These are phyloP conservation scores for Backusella luteola DNA, from an alignment of 192 early-diverging fungal genomes.

Conservation along the genomic window DNA sequence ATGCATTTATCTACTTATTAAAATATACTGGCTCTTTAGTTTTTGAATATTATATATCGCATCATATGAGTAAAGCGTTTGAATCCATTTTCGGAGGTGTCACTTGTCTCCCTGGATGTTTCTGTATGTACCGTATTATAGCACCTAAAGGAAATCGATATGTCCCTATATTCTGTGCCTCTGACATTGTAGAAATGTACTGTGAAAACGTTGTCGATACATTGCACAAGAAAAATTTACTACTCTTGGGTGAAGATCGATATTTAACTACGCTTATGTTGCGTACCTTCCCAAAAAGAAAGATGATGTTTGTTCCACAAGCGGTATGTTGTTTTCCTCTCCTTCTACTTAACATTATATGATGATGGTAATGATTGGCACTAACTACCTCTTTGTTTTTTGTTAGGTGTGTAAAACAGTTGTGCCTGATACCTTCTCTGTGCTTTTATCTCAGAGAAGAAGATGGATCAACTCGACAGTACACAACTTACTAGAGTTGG, in stretches of 20 bases:
- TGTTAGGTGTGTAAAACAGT: constrained; percentile 65
- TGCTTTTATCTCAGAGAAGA: constrained; percentile 74
- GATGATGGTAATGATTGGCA: background rate
- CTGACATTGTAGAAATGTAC: constrained; percentile 71
- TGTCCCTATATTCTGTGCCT: constrained; percentile 74
- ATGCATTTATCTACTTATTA: background rate
- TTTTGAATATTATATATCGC: constrained; percentile 76
- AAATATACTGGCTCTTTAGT: constrained; percentile 38
- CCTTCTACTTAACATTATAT: too few species aligned
- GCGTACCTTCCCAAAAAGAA: constrained; percentile 67
- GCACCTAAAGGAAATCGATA: constrained; percentile 60
- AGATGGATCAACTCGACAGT: constrained; percentile 90
- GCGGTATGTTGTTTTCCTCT: constrained; percentile 34
- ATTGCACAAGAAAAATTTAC: constrained; percentile 70
- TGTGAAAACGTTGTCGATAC: constrained; percentile 69
- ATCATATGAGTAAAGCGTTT: constrained; percentile 69
- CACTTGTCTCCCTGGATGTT: constrained; percentile 72
- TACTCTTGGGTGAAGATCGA: constrained; percentile 73
- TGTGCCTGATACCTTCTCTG: constrained; percentile 64
- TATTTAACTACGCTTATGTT: constrained; percentile 76
- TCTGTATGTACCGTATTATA: constrained; percentile 76
- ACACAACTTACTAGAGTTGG: constrained; percentile 80
- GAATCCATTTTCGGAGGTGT: constrained; percentile 73
- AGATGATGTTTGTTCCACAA: constrained; percentile 72
- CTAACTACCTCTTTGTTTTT: background rate